A percentile compares a stretch with the other conserved stretches of the same genome.
Conservation (phyloP, 805 yeast species). For the Tetrapisispora namnaoensis region DNA sequence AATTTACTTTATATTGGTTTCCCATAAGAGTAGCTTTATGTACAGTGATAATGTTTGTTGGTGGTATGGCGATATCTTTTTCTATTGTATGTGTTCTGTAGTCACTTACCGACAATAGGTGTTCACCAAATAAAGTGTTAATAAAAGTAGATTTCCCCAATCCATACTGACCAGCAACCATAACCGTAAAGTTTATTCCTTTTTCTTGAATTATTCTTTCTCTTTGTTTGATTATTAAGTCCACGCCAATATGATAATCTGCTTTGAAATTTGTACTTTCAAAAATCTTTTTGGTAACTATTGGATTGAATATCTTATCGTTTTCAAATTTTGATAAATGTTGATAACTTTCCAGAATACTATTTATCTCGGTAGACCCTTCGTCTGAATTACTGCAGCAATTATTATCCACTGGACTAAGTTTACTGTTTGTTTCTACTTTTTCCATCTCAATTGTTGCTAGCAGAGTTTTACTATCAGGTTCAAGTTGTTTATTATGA, state of each 20-base stretch:
- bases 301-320: background rate
- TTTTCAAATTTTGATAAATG: background rate
- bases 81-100: constrained; percentile 33
- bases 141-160: constrained; percentile 75
- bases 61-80: constrained; percentile 23
- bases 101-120: constrained; percentile 22
- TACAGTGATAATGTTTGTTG: constrained; percentile 16
- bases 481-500: too few relatives aligned
- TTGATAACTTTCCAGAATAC: constrained; percentile 1
- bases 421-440: background rate
- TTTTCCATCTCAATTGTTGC: too few relatives aligned
- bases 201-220: constrained; percentile 31
- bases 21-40: constrained; percentile 49
- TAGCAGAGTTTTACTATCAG: too few relatives aligned
- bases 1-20: constrained; percentile 45
- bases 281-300: background rate
- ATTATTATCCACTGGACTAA: background rate
- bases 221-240: constrained; percentile 24
- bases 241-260: constrained; percentile 19
- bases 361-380: background rate
- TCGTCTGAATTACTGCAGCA: background rate
- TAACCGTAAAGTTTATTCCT: constrained; percentile 69
- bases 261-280: background rate
- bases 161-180: constrained; percentile 84
- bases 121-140: constrained; percentile 63